phyloP scores from a whole-genome alignment of 345 rosid species.

The Bretschneidera sinensis region DNA sequence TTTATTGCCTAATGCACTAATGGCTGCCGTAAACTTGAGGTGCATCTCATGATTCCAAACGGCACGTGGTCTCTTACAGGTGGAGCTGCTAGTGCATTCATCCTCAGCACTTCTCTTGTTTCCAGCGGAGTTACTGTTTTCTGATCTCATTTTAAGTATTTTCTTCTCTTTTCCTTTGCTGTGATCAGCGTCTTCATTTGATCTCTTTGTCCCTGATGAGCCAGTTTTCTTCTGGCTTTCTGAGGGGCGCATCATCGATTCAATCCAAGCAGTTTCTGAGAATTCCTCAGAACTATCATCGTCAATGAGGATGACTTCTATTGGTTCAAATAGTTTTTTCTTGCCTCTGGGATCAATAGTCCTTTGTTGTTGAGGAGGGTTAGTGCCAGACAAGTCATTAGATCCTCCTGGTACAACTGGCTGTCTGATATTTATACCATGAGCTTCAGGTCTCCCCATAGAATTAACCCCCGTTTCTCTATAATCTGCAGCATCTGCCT shows the following conservation, averaged over 20 bases:
- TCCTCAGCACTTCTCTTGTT: neutral
- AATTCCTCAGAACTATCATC: no score
- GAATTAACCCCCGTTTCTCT: no score
- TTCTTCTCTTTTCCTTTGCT: neutral
- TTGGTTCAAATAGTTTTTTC: no score
- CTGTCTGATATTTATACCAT: no score
- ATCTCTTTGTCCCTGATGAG: neutral
- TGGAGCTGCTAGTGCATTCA: neutral
- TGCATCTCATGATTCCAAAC: slow-evolving; percentile 40
- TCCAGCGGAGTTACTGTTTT: neutral
- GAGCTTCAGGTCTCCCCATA: neutral
- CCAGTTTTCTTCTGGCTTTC: neutral
- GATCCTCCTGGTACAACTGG: no score
- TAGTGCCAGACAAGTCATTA: no score
- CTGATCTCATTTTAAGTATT: neutral
- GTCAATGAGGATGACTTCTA: no score
- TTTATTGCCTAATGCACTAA: slow-evolving; percentile 30
- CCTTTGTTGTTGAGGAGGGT: no score
- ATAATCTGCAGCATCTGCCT: no score
- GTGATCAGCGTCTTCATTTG: neutral
- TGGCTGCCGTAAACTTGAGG: slow-evolving; percentile 35
- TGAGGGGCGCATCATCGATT: neutral
- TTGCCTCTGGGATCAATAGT: no score
- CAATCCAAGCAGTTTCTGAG: no score
- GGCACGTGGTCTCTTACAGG: neutral